Percentiles rank a stretch among this genome's conserved stretches.
phyloP scores from a whole-genome alignment of 768 basidiomycete species.

The Xerocomellus intermedius region DNA sequence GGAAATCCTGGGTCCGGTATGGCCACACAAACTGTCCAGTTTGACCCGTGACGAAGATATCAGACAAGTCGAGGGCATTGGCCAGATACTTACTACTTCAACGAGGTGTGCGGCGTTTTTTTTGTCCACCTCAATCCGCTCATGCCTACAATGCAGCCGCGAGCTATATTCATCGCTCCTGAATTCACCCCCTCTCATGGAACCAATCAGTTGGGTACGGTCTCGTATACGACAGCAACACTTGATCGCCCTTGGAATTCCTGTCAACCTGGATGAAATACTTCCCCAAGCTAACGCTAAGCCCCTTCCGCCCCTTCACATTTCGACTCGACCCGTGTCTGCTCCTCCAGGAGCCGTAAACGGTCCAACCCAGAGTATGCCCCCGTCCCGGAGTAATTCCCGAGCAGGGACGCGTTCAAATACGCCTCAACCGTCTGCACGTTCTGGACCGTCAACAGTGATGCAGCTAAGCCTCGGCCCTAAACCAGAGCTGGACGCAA shows the following conservation, averaged over 20 bases:
- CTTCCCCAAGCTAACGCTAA: conserved; percentile 64
- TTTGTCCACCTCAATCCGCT: conserved; percentile 24
- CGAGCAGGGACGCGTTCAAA: conserved; percentile 50
- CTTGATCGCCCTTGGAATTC: conserved; percentile 87
- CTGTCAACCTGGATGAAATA: conserved; percentile 93
- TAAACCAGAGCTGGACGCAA: conserved; percentile 70
- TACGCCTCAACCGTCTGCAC: conserved; percentile 43
- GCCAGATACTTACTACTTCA: conserved; percentile 72
- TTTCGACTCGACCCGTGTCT: conserved; percentile 79
- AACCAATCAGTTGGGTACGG: conserved; percentile 92
- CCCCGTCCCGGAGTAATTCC: conserved; percentile 41
- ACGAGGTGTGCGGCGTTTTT: conserved; percentile 54
- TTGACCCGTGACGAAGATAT: conserved; percentile 68
- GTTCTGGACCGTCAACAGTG: conserved; percentile 28
- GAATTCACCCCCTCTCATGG: conserved; percentile 68
- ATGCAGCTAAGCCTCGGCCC: conserved; percentile 61
- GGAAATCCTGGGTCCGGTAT: conserved; percentile 63
- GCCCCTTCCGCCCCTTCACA: conserved; percentile 75
- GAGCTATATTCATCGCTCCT: conserved; percentile 72
- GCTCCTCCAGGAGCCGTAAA: conserved; percentile 68
- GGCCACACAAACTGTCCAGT: conserved; percentile 51
- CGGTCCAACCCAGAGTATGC: conserved; percentile 28
- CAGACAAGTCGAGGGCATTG: conserved; percentile 76
- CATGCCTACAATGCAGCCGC: conserved; percentile 51
- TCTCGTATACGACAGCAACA: conserved; percentile 90